phyloP scores from a whole-genome alignment of 768 basidiomycete genomes.

The Roridomyces roridus region DNA sequence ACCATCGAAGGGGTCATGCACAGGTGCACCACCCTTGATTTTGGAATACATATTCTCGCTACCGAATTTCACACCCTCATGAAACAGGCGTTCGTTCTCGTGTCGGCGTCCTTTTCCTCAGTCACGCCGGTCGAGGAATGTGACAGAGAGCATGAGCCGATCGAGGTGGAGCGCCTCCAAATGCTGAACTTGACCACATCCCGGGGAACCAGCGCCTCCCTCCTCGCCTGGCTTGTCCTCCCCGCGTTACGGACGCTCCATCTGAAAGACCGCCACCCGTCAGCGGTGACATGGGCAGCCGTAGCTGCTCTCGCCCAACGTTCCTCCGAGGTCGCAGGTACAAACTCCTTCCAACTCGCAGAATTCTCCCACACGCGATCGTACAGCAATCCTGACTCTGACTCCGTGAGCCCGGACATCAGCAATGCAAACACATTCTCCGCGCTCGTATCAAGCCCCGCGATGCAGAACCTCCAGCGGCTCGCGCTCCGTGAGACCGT shows the following conservation, averaged over 20 bases:
- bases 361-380: too few species aligned
- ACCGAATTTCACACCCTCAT: neutral
- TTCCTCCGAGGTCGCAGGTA: neutral
- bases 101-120: neutral
- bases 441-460: too few species aligned
- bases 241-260: neutral
- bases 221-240: neutral
- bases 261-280: neutral
- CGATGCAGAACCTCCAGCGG: too few species aligned
- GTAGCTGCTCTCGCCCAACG: neutral
- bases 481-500: too few species aligned
- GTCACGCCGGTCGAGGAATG: neutral
- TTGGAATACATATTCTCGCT: neutral
- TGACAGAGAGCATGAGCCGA: too few species aligned
- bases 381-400: too few species aligned
- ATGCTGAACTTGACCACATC: neutral
- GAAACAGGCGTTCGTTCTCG: neutral
- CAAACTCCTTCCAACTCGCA: too few species aligned
- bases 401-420: too few species aligned
- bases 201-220: neutral
- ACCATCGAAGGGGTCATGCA: constrained; percentile 1
- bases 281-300: neutral
- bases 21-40: neutral
- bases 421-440: too few species aligned
- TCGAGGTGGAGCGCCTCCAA: neutral